phyloP scores from a whole-genome alignment of 441 rosid genomes.

The Adansonia madagascariensis region DNA sequence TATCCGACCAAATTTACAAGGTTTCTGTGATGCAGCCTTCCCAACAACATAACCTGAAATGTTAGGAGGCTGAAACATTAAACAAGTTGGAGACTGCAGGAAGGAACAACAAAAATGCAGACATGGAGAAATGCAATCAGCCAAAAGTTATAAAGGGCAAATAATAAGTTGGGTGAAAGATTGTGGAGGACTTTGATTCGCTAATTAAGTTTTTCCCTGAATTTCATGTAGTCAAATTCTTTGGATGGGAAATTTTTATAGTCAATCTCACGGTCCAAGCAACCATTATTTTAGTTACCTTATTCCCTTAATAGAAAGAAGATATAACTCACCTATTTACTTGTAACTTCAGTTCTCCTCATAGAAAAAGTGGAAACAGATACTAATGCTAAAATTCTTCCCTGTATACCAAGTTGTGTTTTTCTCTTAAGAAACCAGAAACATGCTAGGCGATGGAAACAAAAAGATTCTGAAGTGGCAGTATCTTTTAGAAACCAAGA shows the following conservation, averaged over 20 bases:
- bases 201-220: background rate
- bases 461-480: background rate
- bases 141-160: background rate
- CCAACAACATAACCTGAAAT: slow-evolving; percentile 89
- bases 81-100: slow-evolving; percentile 8
- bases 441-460: background rate
- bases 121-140: slow-evolving; percentile 9
- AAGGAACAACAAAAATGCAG: background rate
- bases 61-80: slow-evolving; percentile 13
- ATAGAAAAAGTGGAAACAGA: slow-evolving; percentile 4
- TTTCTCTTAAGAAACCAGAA: background rate
- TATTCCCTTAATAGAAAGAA: background rate
- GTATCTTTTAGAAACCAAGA: background rate
- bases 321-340: background rate
- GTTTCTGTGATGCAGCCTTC: slow-evolving; percentile 95
- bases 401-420: background rate
- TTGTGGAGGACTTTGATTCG: background rate
- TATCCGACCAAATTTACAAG: slow-evolving; percentile 93
- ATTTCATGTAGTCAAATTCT: background rate
- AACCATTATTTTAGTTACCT: background rate
- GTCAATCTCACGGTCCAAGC: background rate
- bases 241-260: background rate
- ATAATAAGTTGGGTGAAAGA: background rate
- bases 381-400: background rate
- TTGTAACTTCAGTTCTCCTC: background rate